Percentiles rank a stretch among this genome's conserved stretches.
Conservation (phyloP, 108 stramenopile genomes). For the Conticribra weissflogii region DNA sequence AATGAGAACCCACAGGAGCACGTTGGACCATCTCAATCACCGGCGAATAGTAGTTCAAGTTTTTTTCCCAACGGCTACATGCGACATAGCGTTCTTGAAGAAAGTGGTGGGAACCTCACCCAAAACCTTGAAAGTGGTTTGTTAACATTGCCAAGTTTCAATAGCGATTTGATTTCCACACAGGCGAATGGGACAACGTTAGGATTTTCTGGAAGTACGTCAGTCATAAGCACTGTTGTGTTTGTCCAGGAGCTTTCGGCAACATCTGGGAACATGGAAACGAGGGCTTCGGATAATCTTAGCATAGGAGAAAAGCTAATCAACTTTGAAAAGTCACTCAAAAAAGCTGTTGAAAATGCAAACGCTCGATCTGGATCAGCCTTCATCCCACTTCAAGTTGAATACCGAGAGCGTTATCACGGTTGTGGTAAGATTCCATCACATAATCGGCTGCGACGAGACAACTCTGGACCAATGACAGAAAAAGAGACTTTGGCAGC, state of each 20-base stretch:
- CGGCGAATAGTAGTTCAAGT: too few species aligned
- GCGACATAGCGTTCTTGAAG: too few species aligned
- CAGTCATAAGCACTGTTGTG: neutral
- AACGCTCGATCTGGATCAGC: conserved; percentile 25
- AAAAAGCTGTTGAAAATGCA: conserved; percentile 9
- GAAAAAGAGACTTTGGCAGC: conserved; percentile 66
- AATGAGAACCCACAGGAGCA: too few species aligned
- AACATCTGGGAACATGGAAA: neutral
- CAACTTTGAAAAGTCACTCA: neutral
- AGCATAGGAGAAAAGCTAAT: neutral
- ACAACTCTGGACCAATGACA: conserved; percentile 45
- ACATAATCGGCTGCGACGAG: conserved; percentile 43
- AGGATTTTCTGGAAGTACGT: neutral
- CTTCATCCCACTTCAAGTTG: conserved; percentile 57
- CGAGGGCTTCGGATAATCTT: neutral
- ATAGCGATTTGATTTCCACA: neutral
- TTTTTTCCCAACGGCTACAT: too few species aligned
- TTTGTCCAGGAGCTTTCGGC: neutral
- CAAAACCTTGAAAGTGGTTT: neutral
- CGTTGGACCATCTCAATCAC: too few species aligned
- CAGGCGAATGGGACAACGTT: neutral
- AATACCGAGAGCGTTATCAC: conserved; percentile 70
- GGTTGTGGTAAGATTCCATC: conserved; percentile 67
- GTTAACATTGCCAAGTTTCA: neutral
- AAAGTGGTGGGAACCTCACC: neutral